Conservation (phyloP, 352 stramenopile genomes). For the Nothophytophthora sp. region DNA sequence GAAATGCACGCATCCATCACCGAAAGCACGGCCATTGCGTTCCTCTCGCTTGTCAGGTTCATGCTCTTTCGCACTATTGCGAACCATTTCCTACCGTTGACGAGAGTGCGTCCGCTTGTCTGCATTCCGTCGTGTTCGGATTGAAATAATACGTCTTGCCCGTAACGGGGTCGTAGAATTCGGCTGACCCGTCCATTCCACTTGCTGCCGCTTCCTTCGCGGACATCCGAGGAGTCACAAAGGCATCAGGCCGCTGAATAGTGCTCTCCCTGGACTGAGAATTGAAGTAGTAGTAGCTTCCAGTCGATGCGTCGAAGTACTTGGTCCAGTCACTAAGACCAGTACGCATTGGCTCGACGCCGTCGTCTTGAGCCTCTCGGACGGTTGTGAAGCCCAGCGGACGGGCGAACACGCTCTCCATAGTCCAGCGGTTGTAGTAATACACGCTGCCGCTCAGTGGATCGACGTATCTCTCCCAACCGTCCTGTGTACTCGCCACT, state of each 20-base stretch:
- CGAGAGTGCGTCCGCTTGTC: conserved; percentile 12
- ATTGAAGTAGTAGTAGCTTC: conserved; percentile 76
- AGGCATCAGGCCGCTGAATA: conserved; percentile 37
- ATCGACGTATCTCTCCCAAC: conserved; percentile 58
- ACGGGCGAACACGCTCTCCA: conserved; percentile 65
- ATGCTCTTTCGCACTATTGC: background rate
- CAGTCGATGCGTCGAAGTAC: conserved; percentile 54
- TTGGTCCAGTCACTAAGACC: conserved; percentile 53
- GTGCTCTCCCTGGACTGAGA: conserved; percentile 43
- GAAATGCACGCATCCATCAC: too few species aligned
- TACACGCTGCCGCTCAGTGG: conserved; percentile 49
- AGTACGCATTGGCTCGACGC: too few species aligned
- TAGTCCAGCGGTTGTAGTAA: conserved; percentile 81
- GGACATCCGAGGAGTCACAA: conserved; percentile 43
- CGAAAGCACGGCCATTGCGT: background rate
- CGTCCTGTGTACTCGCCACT: conserved; percentile 12
- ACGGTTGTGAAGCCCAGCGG: conserved; percentile 30
- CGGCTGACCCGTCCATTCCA: conserved; percentile 13
- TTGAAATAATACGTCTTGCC: conserved; percentile 53
- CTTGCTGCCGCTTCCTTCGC: conserved; percentile 2
- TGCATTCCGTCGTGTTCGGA: conserved; percentile 51
- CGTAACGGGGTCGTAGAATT: conserved; percentile 44
- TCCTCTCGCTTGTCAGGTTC: background rate
- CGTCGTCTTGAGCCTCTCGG: too few species aligned
- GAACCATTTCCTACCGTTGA: conserved; percentile 4